Evolutionary conservation across 345 rosid species (phyloP).

Genomic region (Firmiana major): DNA sequence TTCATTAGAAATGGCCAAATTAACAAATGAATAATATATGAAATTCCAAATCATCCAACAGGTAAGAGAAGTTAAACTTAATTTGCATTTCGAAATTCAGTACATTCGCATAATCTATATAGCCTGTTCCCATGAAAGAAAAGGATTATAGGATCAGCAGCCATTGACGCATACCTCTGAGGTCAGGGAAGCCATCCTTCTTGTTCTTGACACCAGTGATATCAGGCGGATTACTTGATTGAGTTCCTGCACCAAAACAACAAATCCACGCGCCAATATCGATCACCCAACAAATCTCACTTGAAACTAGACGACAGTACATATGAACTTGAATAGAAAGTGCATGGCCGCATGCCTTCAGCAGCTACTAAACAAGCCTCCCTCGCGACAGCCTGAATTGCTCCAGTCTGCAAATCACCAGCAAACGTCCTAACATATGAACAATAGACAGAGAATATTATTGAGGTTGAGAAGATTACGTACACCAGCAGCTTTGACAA

Average conservation of each 20-base stretch:
- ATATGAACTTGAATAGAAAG: not conserved
- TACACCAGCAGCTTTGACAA: slow-evolving; percentile 89
- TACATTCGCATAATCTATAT: not conserved
- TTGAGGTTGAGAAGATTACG: not conserved
- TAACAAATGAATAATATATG: not conserved
- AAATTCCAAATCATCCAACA: not conserved
- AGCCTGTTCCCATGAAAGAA: not conserved
- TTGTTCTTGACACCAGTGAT: slow-evolving; percentile 38
- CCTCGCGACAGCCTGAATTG: slow-evolving; percentile 71
- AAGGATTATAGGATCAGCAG: not conserved
- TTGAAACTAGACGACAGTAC: not conserved
- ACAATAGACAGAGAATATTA: not conserved
- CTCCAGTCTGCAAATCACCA: slow-evolving; percentile 57
- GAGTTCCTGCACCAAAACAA: slow-evolving; percentile 44
- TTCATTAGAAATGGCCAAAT: not conserved
- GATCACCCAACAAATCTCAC: not conserved
- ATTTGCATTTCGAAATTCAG: not conserved
- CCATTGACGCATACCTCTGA: slow-evolving; percentile 45
- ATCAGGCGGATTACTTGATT: slow-evolving; percentile 47
- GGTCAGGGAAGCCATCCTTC: slow-evolving; percentile 56
- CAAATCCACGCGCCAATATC: not conserved
- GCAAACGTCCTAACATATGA: not conserved
- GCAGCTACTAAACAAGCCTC: slow-evolving; percentile 68
- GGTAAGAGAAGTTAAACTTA: not conserved
- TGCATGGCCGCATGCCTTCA: slow-evolving; percentile 43